Evolutionary conservation across 2,329 filamentous ascomycete species (phyloP).

Genomic region (Colletotrichum sp.): DNA sequence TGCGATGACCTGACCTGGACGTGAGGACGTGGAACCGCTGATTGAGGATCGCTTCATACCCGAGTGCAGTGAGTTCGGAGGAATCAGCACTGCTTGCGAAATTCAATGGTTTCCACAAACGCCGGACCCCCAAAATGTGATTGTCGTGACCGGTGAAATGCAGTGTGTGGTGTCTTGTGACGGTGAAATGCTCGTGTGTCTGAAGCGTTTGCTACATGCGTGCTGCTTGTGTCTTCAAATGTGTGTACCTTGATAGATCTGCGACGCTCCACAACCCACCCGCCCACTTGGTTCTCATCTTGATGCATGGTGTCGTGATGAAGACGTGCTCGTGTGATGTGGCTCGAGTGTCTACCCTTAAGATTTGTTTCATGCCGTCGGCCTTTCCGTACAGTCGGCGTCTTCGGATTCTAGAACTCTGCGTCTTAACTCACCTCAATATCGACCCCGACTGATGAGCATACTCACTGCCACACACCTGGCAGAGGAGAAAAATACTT

Average conservation of each 20-base stretch:
- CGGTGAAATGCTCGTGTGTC: background rate
- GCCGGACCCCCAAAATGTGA: background rate
- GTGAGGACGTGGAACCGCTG: constrained; percentile 67
- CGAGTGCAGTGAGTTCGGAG: constrained; percentile 52
- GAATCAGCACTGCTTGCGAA: constrained; percentile 61
- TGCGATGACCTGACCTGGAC: constrained; percentile 41
- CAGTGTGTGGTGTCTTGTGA: background rate
- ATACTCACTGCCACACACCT: background rate
- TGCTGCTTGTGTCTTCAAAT: background rate
- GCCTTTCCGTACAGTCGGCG: background rate
- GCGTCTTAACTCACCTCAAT: background rate
- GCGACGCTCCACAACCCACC: background rate
- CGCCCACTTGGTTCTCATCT: background rate
- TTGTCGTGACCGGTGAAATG: background rate
- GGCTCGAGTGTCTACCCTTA: background rate
- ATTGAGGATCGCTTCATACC: constrained; percentile 69
- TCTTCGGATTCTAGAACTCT: background rate
- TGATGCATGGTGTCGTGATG: background rate
- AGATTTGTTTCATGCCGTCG: background rate
- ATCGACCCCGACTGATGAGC: background rate
- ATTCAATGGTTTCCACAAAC: constrained; percentile 59
- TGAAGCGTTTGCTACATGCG: background rate
- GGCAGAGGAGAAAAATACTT: background rate
- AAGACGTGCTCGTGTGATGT: background rate
- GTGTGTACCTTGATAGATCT: background rate